Base-by-base conservation (phyloP, 768 basidiomycete species). In the Lyophyllum semitale region DNA sequence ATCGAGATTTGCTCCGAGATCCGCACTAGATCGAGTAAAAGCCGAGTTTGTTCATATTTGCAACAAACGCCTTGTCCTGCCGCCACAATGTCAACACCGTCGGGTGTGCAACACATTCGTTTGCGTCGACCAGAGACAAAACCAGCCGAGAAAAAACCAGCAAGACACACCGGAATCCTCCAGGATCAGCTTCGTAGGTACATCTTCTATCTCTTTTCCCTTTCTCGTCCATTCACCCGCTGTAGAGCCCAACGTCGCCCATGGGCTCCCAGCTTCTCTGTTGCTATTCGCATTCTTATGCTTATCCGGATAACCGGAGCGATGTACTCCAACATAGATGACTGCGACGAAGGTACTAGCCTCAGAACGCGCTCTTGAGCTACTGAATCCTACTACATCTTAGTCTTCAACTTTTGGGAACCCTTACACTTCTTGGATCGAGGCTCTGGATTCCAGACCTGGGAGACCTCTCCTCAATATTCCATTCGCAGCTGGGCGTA, bases 371-470 rank as follows among this genome's bases (percentile, higher is more conserved):
- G 2, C 9, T 7, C 8, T 26, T 33, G 18, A 17, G 8, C n/a
- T 8, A 37, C 20, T 42, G 48, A 51, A 22, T 46, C 40, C 25
- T 13, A 49, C 58, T 25, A 23, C 48, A 48, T 20, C 12, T 27
- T 50, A 99, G 97, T 97, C 12, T 99, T 87, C 81, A 99, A 99
- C 73, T 99, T 97, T 71, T 98, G 93, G 93, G 97, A 98, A 67
- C 97, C 97, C 18, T 75, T 99, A 15, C 97, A 99, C 73, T 95
- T 95, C 66, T 78, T 97, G 53, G 84, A 88, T 55, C 76, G 85
- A 53, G 93, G 93, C 23, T 79, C 86, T 57, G 97, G 91, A 8
- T 98, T 99, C 71, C 96, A 98, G 72, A 98, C 97, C 0, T 99
- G 97, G 97, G 97, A 99, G 68, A 84, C 92, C 5, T 91, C 95